Conservation (phyloP, 352 stramenopile genomes). For the Phytopythium aichiense region DNA sequence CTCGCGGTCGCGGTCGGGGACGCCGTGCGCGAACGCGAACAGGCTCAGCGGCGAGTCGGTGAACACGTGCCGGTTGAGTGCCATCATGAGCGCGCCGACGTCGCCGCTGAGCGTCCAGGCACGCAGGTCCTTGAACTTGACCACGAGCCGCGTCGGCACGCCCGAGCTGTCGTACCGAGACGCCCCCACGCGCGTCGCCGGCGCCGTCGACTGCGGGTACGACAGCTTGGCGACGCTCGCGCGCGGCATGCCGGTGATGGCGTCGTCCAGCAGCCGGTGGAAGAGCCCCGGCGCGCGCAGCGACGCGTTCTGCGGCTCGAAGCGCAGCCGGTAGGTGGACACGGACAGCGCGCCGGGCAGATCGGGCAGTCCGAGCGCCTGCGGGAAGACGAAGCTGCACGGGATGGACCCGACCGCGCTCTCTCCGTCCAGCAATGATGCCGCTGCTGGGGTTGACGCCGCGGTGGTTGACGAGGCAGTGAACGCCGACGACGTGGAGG, state of each 20-base stretch:
- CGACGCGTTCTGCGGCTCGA: constrained; percentile 52
- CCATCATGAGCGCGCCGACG: constrained; percentile 54
- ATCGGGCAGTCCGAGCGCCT: constrained; percentile 29
- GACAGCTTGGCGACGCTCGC: constrained; percentile 58
- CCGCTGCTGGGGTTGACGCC: not conserved
- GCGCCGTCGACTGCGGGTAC: constrained; percentile 51
- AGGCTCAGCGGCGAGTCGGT: constrained; percentile 64
- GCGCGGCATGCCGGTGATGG: constrained; percentile 55
- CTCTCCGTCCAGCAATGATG: constrained; percentile 35
- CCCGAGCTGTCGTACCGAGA: constrained; percentile 18
- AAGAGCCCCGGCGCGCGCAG: constrained; percentile 37
- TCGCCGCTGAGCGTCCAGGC: constrained; percentile 70
- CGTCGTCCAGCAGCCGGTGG: constrained; percentile 56
- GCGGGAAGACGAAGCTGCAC: constrained; percentile 59
- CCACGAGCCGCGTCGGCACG: constrained; percentile 49
- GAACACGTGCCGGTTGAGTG: constrained; percentile 68
- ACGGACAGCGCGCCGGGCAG: constrained; percentile 60
- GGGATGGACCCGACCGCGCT: constrained; percentile 27
- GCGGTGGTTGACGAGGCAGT: not conserved
- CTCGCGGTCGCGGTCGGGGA: constrained; percentile 17
- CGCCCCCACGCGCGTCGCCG: constrained; percentile 24
- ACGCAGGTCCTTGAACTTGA: constrained; percentile 81
- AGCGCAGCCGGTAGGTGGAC: constrained; percentile 66
- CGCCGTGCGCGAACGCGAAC: constrained; percentile 56
- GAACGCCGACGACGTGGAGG: constrained; percentile 8